phyloP scores from a whole-genome alignment of 163 green algal species.

The Smithsoniella earleae region DNA sequence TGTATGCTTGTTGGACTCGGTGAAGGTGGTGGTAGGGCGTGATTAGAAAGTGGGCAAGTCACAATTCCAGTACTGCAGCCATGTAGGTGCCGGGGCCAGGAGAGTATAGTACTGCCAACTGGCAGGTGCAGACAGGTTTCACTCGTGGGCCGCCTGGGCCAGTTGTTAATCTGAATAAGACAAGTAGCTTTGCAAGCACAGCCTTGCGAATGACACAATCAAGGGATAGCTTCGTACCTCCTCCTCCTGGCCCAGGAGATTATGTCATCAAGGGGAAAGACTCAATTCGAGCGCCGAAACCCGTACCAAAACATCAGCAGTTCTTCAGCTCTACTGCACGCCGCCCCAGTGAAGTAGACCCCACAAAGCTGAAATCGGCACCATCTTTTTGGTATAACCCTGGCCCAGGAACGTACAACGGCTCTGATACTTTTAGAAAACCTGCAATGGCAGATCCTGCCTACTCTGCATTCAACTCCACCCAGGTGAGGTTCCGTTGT shows the following conservation, averaged over 20 bases:
- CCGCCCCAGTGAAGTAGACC: slow-evolving; percentile 6
- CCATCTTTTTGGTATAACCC: neutral
- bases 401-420: neutral
- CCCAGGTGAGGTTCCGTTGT: slow-evolving; percentile 27
- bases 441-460: neutral
- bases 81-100: slow-evolving; percentile 17
- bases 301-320: slow-evolving; percentile 18
- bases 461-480: slow-evolving; percentile 23
- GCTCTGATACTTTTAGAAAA: neutral
- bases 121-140: neutral
- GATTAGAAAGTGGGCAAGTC: too few species aligned
- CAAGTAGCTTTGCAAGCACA: slow-evolving; percentile 17
- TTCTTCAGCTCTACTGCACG: slow-evolving; percentile 24
- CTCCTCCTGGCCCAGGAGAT: slow-evolving; percentile 14
- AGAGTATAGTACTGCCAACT: neutral
- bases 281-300: neutral
- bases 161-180: neutral
- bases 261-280: neutral
- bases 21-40: too few species aligned
- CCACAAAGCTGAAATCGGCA: slow-evolving; percentile 7
- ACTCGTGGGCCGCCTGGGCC: neutral
- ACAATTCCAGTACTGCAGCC: too few species aligned
- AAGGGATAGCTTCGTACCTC: neutral
- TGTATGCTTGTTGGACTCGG: too few species aligned
- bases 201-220: slow-evolving; percentile 11